Evolutionary conservation across 164 flowering plant genomes (phyloP).

Genomic region (Macadamia tetraphylla): DNA sequence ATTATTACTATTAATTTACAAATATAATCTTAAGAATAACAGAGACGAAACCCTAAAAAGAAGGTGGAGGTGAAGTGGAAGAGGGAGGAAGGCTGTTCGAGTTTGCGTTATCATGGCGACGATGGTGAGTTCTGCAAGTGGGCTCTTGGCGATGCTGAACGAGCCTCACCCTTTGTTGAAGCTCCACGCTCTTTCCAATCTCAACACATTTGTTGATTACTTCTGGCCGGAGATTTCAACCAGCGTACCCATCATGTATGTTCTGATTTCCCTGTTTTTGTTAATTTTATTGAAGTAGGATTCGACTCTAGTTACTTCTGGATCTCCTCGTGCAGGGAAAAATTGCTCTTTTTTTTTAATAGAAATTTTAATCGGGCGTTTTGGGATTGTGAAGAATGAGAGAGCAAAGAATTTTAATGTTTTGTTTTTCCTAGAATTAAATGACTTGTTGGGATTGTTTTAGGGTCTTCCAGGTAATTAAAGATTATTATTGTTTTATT

Average conservation of each 20-base stretch:
- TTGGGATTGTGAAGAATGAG: too few species aligned
- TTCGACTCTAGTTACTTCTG: not conserved
- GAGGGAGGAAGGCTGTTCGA: not conserved
- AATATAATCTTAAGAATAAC: not conserved
- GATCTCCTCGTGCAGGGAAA: not conserved
- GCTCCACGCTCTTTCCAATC: slow-evolving; percentile 81
- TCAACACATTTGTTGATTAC: slow-evolving; percentile 59
- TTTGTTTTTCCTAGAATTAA: too few species aligned
- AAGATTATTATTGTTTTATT: too few species aligned
- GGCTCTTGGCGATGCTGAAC: slow-evolving; percentile 87
- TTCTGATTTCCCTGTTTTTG: not conserved
- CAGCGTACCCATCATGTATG: slow-evolving; percentile 71
- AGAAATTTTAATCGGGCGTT: not conserved
- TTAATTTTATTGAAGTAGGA: not conserved
- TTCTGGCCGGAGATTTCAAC: slow-evolving; percentile 98
- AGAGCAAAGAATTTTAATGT: too few species aligned
- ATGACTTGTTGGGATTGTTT: too few species aligned
- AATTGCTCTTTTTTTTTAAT: not conserved
- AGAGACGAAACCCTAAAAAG: not conserved
- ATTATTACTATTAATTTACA: too few species aligned
- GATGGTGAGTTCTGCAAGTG: slow-evolving; percentile 82
- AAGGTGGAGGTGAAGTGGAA: not conserved
- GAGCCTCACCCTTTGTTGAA: slow-evolving; percentile 67
- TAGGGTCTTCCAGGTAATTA: too few species aligned
- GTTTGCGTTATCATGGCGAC: slow-evolving; percentile 30